phyloP scores from a whole-genome alignment of 2,329 filamentous ascomycete genomes.

The Neospermospora avenae region DNA sequence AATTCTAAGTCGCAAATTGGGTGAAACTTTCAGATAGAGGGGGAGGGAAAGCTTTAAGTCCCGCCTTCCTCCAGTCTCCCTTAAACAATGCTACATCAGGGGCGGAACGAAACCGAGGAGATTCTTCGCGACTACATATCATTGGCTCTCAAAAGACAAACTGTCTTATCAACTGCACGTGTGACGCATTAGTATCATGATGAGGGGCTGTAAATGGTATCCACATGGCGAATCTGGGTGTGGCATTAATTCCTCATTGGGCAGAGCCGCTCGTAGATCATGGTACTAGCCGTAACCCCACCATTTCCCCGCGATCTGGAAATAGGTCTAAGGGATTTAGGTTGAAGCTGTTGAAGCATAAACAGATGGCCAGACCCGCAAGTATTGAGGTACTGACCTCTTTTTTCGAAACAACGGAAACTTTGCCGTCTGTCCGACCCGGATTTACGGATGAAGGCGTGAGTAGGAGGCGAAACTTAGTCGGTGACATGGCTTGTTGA shows the following conservation, averaged over 20 bases:
- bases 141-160: not conserved
- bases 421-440: conserved; percentile 6
- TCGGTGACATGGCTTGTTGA: not conserved
- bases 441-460: not conserved
- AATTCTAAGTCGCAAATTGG: not conserved
- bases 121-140: not conserved
- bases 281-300: not conserved
- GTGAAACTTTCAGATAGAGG: not conserved
- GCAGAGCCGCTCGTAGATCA: not conserved
- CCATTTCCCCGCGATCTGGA: conserved; percentile 6
- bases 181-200: not conserved
- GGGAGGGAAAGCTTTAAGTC: not conserved
- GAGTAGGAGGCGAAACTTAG: not conserved
- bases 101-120: not conserved
- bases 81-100: not conserved
- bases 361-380: not conserved
- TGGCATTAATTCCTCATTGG: not conserved
- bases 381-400: not conserved
- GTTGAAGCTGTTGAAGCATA: not conserved
- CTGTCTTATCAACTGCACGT: not conserved
- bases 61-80: not conserved
- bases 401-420: not conserved
- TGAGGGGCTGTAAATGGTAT: not conserved
- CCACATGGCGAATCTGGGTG: not conserved
- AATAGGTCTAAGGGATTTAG: not conserved